These are phyloP conservation scores for Aspergillus saccharolyticus DNA, from an alignment of 495 filamentous ascomycete genomes.

Conservation along the genomic window DNA sequence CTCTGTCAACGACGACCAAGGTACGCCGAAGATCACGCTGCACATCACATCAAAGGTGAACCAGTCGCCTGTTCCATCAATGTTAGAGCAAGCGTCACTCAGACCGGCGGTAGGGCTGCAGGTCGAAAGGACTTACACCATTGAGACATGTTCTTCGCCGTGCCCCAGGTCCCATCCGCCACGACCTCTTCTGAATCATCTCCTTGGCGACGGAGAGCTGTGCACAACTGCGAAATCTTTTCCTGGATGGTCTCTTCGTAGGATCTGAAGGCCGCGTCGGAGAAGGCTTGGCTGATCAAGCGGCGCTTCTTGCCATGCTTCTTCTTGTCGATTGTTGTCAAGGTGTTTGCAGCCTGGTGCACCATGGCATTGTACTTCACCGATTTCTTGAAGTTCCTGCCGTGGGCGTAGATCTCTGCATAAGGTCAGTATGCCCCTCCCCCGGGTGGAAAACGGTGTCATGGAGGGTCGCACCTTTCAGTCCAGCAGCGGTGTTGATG, in stretches of 20 bases:
- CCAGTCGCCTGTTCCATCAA: not conserved
- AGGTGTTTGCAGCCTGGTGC: constrained; percentile 31
- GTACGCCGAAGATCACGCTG: constrained; percentile 7
- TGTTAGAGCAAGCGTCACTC: not conserved
- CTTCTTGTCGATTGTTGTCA: constrained; percentile 32
- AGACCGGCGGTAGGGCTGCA: not conserved
- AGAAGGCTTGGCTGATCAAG: constrained; percentile 4
- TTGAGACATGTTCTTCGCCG: constrained; percentile 29
- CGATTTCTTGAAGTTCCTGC: constrained; percentile 29
- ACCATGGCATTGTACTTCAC: constrained; percentile 31
- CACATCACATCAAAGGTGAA: constrained; percentile 13
- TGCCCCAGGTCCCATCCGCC: constrained; percentile 9
- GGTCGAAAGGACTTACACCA: constrained; percentile 18
- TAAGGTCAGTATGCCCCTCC: not conserved
- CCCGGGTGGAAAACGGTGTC: too few species aligned
- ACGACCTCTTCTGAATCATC: not conserved
- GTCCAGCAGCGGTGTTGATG: not conserved
- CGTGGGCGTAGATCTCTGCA: constrained; percentile 28
- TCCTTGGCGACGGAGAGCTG: not conserved
- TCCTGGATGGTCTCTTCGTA: not conserved
- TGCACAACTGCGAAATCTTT: constrained; percentile 2
- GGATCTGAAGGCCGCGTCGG: not conserved
- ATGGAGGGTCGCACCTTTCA: not conserved
- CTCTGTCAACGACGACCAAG: too few species aligned
- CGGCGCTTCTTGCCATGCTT: constrained; percentile 24